Evolutionary conservation across 306 rosid genomes (phyloP).

Genomic region (Castanopsis chinensis): DNA sequence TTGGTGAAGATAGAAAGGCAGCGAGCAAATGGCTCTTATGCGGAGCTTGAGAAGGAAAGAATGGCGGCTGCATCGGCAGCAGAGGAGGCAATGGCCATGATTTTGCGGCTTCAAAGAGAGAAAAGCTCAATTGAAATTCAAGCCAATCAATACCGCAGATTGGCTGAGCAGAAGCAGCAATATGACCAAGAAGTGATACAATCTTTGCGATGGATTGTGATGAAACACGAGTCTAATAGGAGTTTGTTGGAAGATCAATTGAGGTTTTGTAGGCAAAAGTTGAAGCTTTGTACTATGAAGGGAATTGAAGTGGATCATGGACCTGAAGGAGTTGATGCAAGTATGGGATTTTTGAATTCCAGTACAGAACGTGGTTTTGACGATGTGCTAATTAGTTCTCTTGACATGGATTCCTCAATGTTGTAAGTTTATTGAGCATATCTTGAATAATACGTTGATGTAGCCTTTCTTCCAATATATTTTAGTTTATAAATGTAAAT

Average conservation of each 20-base stretch:
- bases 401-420: slow-evolving; percentile 16
- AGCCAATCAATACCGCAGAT: slow-evolving; percentile 56
- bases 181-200: slow-evolving; percentile 46
- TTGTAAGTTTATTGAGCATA: slow-evolving; percentile 27
- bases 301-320: slow-evolving; percentile 28
- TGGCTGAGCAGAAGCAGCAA: slow-evolving; percentile 59
- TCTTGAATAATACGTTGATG: slow-evolving; percentile 9
- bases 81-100: slow-evolving; percentile 84
- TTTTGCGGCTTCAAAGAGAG: slow-evolving; percentile 68
- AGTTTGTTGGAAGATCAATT: slow-evolving; percentile 38
- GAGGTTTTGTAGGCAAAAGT: slow-evolving; percentile 33
- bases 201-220: slow-evolving; percentile 38
- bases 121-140: slow-evolving; percentile 54
- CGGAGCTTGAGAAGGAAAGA: slow-evolving; percentile 76
- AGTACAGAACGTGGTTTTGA: slow-evolving; percentile 24
- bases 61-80: slow-evolving; percentile 61
- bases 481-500: neutral
- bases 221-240: slow-evolving; percentile 39
- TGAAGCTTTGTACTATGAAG: slow-evolving; percentile 8
- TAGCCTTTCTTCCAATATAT: slow-evolving; percentile 3
- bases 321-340: slow-evolving; percentile 15
- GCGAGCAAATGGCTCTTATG: slow-evolving; percentile 31
- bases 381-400: slow-evolving; percentile 14
- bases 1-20: slow-evolving; percentile 49
- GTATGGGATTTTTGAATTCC: slow-evolving; percentile 15